These are phyloP conservation scores for Podospora bellae-mahoneyi DNA, from an alignment of 495 filamentous ascomycete species.

Conservation along the genomic window DNA sequence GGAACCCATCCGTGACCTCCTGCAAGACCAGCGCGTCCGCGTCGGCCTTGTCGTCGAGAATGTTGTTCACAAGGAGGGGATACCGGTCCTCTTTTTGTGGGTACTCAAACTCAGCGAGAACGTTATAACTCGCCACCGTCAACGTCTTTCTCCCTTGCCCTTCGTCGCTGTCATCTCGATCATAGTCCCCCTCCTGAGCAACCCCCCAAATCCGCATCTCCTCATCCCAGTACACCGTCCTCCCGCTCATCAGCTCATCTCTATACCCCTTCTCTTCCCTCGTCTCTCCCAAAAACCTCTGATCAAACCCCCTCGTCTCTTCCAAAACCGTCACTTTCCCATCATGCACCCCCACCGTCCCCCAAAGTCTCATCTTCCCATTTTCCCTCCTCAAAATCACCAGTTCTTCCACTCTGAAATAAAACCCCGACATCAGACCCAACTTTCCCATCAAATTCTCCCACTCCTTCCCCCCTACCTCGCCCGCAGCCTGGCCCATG, in stretches of 20 bases:
- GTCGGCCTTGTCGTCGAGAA: constrained; percentile 36
- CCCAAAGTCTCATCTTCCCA: constrained; percentile 45
- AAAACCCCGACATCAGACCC: constrained; percentile 32
- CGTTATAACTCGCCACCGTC: constrained; percentile 52
- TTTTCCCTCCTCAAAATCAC: constrained; percentile 47
- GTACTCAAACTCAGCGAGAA: constrained; percentile 51
- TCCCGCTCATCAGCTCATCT: background rate
- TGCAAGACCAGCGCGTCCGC: constrained; percentile 54
- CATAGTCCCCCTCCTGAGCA: constrained; percentile 1
- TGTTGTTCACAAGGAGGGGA: constrained; percentile 45
- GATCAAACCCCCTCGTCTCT: constrained; percentile 24
- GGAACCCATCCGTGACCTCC: constrained; percentile 57
- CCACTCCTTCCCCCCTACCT: background rate
- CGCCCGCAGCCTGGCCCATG: constrained; percentile 44
- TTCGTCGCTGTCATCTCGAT: background rate
- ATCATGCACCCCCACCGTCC: constrained; percentile 44
- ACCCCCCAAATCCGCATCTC: constrained; percentile 29
- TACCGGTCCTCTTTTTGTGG: constrained; percentile 48
- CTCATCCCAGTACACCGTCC: constrained; percentile 23
- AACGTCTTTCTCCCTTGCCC: constrained; percentile 24
- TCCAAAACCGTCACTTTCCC: constrained; percentile 24
- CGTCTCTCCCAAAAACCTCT: background rate
- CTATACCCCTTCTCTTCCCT: background rate
- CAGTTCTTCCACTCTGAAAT: constrained; percentile 44
- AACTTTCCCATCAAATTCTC: constrained; percentile 42